phyloP scores from a whole-genome alignment of 371 early-diverging fungal species.

The Modicella reniformis region DNA sequence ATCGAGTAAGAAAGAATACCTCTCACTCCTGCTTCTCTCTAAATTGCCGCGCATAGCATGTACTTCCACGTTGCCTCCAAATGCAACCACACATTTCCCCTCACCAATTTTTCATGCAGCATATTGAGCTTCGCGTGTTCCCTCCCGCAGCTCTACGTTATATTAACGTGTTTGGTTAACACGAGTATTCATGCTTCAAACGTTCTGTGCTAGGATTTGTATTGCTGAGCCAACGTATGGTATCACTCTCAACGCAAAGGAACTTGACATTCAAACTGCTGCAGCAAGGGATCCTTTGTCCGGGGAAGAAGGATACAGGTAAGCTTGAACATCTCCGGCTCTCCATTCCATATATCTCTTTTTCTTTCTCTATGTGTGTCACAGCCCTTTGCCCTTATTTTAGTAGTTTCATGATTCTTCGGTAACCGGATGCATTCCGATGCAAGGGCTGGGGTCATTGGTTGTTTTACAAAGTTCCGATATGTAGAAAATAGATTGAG shows the following conservation, averaged over 20 bases:
- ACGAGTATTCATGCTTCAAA: too few relatives aligned
- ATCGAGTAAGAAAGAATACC: slow-evolving; percentile 36
- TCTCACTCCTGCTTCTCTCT: background rate
- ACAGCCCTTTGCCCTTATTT: background rate
- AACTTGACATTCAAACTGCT: slow-evolving; percentile 52
- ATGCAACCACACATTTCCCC: too few relatives aligned
- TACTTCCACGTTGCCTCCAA: too few relatives aligned
- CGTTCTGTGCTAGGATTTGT: slow-evolving; percentile 25
- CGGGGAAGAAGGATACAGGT: slow-evolving; percentile 27
- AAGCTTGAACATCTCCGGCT: background rate
- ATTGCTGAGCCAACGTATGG: slow-evolving; percentile 44
- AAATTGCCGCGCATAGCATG: too few relatives aligned
- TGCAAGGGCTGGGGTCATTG: too few relatives aligned
- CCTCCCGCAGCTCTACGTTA: too few relatives aligned
- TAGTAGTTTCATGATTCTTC: too few relatives aligned
- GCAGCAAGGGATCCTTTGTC: slow-evolving; percentile 31
- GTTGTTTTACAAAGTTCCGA: background rate
- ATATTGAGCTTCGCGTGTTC: too few relatives aligned
- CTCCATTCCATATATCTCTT: background rate
- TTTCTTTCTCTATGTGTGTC: background rate
- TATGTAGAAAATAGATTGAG: slow-evolving; percentile 14
- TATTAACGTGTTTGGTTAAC: too few relatives aligned
- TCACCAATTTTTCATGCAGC: too few relatives aligned
- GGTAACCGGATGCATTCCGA: too few relatives aligned
- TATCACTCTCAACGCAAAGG: slow-evolving; percentile 46